phyloP scores from a whole-genome alignment of 1,284 basidiomycete genomes.

The Trichosporon faecale region DNA sequence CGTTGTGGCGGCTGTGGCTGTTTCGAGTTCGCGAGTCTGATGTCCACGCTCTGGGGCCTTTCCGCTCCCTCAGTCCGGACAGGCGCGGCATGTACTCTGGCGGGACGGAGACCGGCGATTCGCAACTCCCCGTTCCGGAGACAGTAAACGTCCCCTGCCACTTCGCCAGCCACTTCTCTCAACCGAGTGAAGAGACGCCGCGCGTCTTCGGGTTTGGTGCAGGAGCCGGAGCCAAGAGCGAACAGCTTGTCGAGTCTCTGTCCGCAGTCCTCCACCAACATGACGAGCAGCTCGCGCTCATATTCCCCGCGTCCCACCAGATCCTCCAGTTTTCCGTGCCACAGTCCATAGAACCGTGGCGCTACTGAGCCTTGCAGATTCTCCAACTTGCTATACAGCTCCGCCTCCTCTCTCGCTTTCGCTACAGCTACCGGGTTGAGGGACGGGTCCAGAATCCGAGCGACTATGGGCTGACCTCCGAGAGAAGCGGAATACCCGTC shows the following conservation, averaged over 20 bases:
- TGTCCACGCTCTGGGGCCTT: too few relatives aligned
- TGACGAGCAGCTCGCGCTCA: not conserved
- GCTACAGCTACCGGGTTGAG: not conserved
- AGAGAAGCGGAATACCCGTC: not conserved
- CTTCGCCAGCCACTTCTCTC: too few relatives aligned
- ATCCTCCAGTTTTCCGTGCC: not conserved
- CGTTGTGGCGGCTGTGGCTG: too few relatives aligned
- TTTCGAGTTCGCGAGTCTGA: too few relatives aligned
- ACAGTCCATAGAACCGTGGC: not conserved
- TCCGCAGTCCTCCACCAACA: not conserved
- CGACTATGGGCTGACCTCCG: not conserved
- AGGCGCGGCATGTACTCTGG: too few relatives aligned
- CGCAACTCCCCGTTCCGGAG: too few relatives aligned
- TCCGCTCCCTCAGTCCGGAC: too few relatives aligned
- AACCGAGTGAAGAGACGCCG: not conserved
- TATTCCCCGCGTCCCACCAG: not conserved
- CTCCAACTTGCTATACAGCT: not conserved
- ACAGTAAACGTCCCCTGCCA: too few relatives aligned
- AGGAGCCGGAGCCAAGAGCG: not conserved
- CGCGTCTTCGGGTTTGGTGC: not conserved
- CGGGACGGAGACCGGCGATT: too few relatives aligned
- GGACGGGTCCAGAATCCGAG: not conserved
- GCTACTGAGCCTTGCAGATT: not conserved
- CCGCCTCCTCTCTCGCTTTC: not conserved
- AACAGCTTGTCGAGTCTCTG: not conserved